A percentile compares a stretch with the other conserved stretches of the same genome.
These are phyloP conservation scores for Globisporangium paroecandrum DNA, from an alignment of 352 stramenopile species.

Conservation along the genomic window DNA sequence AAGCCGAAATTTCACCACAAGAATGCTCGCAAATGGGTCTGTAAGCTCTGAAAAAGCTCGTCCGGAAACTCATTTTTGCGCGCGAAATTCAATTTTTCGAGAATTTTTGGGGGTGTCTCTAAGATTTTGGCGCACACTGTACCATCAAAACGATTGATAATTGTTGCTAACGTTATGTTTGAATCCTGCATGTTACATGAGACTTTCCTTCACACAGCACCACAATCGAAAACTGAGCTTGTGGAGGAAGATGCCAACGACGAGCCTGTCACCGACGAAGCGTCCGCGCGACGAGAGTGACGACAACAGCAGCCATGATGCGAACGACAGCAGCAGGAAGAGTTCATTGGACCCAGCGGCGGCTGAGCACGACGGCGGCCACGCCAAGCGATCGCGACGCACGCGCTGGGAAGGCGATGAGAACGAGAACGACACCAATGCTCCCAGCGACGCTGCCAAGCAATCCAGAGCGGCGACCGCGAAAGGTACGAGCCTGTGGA, in stretches of 20 bases:
- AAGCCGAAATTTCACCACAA: too few species aligned
- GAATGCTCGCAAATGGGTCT: too few species aligned
- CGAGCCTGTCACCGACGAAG: conserved; percentile 16
- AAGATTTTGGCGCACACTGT: too few species aligned
- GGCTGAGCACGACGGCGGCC: not conserved
- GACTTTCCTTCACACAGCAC: not conserved
- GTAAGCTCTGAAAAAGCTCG: too few species aligned
- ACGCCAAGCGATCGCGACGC: conserved; percentile 15
- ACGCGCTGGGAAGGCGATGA: conserved; percentile 19
- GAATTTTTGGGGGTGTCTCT: too few species aligned
- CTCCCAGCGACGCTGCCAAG: not conserved
- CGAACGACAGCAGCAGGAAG: not conserved
- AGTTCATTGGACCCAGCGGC: not conserved
- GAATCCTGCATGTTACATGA: not conserved
- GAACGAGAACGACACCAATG: conserved; percentile 1
- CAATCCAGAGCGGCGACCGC: conserved; percentile 1
- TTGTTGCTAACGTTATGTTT: not conserved
- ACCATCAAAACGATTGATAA: not conserved
- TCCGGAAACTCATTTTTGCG: too few species aligned
- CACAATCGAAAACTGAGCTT: not conserved
- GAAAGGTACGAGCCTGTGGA: conserved; percentile 11
- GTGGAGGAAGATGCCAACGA: conserved; percentile 9
- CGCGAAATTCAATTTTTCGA: too few species aligned
- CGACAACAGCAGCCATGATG: not conserved
- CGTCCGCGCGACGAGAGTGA: conserved; percentile 9